phyloP scores from a whole-genome alignment of 2,329 filamentous ascomycete genomes.

The Westerdykella aurantiaca region DNA sequence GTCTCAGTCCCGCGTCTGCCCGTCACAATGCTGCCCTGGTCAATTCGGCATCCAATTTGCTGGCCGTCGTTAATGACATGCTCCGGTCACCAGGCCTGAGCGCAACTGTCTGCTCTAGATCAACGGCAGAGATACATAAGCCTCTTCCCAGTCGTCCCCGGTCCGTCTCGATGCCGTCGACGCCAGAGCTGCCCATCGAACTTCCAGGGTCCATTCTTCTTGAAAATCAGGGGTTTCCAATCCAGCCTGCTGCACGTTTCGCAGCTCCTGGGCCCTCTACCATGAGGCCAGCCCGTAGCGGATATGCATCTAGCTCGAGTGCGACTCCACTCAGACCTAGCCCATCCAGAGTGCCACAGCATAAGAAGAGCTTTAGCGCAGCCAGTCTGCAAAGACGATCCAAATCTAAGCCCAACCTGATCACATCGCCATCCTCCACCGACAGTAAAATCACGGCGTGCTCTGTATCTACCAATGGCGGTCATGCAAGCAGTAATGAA shows the following conservation, averaged over 20 bases:
- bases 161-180: slow-evolving; percentile 38
- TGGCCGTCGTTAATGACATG: slow-evolving; percentile 41
- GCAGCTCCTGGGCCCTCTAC: slow-evolving; percentile 12
- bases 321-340: slow-evolving; percentile 11
- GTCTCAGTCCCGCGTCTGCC: slow-evolving; percentile 20
- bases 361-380: slow-evolving; percentile 21
- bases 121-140: slow-evolving; percentile 25
- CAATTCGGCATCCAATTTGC: slow-evolving; percentile 32
- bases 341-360: slow-evolving; percentile 17
- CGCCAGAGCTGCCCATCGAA: slow-evolving; percentile 27
- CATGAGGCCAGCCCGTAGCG: slow-evolving; percentile 25
- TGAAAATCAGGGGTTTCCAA: slow-evolving; percentile 31
- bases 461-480: slow-evolving; percentile 13
- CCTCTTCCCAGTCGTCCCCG: slow-evolving; percentile 36
- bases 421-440: slow-evolving; percentile 17
- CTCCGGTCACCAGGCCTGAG: slow-evolving; percentile 37
- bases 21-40: slow-evolving; percentile 25
- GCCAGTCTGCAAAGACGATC: slow-evolving; percentile 15
- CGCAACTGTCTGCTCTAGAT: slow-evolving; percentile 24
- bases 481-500: slow-evolving; percentile 12
- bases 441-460: slow-evolving; percentile 20
- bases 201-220: slow-evolving; percentile 17
- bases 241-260: slow-evolving; percentile 13
- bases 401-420: slow-evolving; percentile 14
- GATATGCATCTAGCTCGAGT: slow-evolving; percentile 16